Percentiles rank a stretch among this genome's conserved stretches.
Evolutionary conservation across 352 stramenopile genomes (phyloP).

Genomic region (Globisporangium paroecandrum): DNA sequence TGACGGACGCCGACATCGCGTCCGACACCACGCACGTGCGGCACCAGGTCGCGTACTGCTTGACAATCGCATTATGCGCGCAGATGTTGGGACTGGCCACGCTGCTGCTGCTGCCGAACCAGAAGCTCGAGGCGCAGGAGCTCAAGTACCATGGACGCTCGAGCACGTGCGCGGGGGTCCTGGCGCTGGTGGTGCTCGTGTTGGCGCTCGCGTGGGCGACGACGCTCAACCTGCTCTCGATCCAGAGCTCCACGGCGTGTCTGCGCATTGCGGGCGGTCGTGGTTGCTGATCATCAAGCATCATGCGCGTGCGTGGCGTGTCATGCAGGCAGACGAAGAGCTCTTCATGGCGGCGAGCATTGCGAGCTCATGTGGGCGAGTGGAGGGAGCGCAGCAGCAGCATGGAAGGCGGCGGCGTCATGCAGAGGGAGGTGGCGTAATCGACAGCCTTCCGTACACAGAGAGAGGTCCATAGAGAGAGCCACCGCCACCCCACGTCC

Average conservation of each 20-base stretch:
- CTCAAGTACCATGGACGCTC: slow-evolving; percentile 53
- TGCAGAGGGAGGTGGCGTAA: background rate
- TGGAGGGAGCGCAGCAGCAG: background rate
- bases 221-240: slow-evolving; percentile 55
- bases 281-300: slow-evolving; percentile 28
- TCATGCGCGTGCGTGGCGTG: background rate
- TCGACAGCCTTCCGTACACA: background rate
- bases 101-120: slow-evolving; percentile 51
- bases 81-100: slow-evolving; percentile 38
- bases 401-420: background rate
- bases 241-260: slow-evolving; percentile 59
- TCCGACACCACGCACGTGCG: slow-evolving; percentile 54
- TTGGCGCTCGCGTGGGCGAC: slow-evolving; percentile 46
- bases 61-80: slow-evolving; percentile 32
- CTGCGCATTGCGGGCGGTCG: slow-evolving; percentile 56
- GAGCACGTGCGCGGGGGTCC: slow-evolving; percentile 34
- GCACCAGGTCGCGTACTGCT: slow-evolving; percentile 54
- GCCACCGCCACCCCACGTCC: slow-evolving; percentile 1
- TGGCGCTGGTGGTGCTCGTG: slow-evolving; percentile 38
- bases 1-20: slow-evolving; percentile 56
- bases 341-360: background rate
- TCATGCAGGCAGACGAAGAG: background rate
- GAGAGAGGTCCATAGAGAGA: background rate
- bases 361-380: background rate
- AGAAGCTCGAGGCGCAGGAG: slow-evolving; percentile 59